These are phyloP conservation scores for Thalassiosira hispida DNA, from an alignment of 352 stramenopile species.

Conservation along the genomic window DNA sequence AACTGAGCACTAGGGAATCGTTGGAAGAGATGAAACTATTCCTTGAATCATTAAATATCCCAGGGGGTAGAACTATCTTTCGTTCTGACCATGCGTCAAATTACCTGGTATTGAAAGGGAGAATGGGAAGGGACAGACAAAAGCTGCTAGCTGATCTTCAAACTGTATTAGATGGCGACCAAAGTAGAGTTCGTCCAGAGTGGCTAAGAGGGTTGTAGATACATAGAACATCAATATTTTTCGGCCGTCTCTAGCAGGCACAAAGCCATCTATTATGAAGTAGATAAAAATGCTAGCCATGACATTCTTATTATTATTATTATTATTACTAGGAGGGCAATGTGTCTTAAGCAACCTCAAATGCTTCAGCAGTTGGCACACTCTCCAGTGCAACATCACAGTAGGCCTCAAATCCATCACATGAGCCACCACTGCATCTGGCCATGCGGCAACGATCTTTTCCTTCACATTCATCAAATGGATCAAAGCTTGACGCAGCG, in stretches of 20 bases:
- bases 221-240: no score
- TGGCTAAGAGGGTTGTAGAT: no score
- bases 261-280: no score
- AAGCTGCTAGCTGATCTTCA: neutral
- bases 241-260: no score
- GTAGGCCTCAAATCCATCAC: neutral
- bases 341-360: neutral
- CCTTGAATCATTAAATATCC: no score
- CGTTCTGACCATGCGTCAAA: constrained; percentile 38
- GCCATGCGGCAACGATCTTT: neutral
- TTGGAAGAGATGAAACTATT: neutral
- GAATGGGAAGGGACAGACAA: constrained; percentile 12
- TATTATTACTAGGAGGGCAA: no score
- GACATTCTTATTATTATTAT: no score
- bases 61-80: constrained; percentile 18
- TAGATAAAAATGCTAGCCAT: no score
- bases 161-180: no score
- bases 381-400: constrained; percentile 4
- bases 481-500: neutral
- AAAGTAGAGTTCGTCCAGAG: no score
- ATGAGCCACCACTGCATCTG: neutral
- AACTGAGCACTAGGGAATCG: neutral
- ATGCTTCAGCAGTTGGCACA: neutral
- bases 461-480: constrained; percentile 11
- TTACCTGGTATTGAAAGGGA: constrained; percentile 31